Evolutionary conservation across 805 yeast genomes (phyloP).

Genomic region (Zygosaccharomyces gambellarensis): DNA sequence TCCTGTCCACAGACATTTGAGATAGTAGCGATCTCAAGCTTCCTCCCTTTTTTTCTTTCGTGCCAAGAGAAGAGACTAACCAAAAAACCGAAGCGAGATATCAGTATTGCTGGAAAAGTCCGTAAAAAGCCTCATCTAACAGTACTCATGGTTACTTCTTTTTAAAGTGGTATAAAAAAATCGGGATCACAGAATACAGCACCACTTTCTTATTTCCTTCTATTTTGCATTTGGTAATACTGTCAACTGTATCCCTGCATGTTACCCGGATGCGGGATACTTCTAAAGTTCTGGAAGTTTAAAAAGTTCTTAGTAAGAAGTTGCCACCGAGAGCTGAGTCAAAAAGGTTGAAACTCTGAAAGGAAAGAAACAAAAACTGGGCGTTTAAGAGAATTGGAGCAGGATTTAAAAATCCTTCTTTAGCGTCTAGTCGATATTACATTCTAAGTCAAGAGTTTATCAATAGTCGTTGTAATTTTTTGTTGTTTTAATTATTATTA

Average conservation of each 20-base stretch:
- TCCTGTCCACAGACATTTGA: too few species aligned
- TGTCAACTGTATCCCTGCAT: neutral
- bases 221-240: neutral
- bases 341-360: neutral
- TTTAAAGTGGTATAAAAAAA: too few species aligned
- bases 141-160: too few species aligned
- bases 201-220: neutral
- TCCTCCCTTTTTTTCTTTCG: too few species aligned
- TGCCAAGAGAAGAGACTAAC: too few species aligned
- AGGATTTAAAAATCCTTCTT: neutral
- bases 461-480: neutral
- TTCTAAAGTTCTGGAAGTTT: neutral
- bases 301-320: conserved; percentile 2
- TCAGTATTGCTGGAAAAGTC: too few species aligned
- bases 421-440: neutral
- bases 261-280: neutral
- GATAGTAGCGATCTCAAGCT: too few species aligned
- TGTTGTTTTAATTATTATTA: neutral
- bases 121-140: too few species aligned
- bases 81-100: too few species aligned
- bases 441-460: neutral
- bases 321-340: conserved; percentile 3
- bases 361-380: neutral
- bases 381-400: neutral
- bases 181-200: too few species aligned